Evolutionary conservation across 192 early-diverging fungal species (phyloP).

Genomic region (Coemansia sp.): DNA sequence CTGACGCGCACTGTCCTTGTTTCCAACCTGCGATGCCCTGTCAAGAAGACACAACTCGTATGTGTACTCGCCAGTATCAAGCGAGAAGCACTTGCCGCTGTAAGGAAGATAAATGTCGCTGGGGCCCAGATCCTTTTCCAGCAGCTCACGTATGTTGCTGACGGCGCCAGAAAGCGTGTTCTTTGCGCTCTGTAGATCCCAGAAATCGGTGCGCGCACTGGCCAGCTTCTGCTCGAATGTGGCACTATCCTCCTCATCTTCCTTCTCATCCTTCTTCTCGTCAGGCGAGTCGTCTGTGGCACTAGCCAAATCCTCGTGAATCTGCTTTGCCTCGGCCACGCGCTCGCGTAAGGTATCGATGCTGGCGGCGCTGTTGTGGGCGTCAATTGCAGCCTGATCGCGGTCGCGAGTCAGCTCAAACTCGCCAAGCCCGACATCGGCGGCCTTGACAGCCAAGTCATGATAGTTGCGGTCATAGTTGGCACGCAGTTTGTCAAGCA

Average conservation of each 20-base stretch:
- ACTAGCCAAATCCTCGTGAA: background rate
- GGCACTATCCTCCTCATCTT: background rate
- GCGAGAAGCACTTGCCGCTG: slow-evolving; percentile 67
- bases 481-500: slow-evolving; percentile 36
- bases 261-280: background rate
- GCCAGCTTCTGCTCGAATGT: slow-evolving; percentile 12
- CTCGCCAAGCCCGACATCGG: slow-evolving; percentile 48
- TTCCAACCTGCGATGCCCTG: slow-evolving; percentile 71
- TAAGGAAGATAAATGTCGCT: slow-evolving; percentile 69
- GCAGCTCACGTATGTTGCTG: slow-evolving; percentile 55
- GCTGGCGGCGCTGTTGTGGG: slow-evolving; percentile 23
- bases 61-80: slow-evolving; percentile 61
- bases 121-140: slow-evolving; percentile 71
- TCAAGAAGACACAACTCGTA: slow-evolving; percentile 85
- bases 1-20: slow-evolving; percentile 60
- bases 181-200: slow-evolving; percentile 18
- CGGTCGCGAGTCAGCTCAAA: slow-evolving; percentile 31
- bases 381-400: slow-evolving; percentile 10
- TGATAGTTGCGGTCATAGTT: slow-evolving; percentile 62
- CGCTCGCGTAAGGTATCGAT: slow-evolving; percentile 17
- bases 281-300: background rate
- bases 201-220: slow-evolving; percentile 24
- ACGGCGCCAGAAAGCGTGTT: slow-evolving; percentile 38
- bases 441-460: slow-evolving; percentile 57
- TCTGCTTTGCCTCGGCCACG: slow-evolving; percentile 22